These are phyloP conservation scores for Candida suzukii DNA, from an alignment of 805 yeast genomes.

Conservation along the genomic window DNA sequence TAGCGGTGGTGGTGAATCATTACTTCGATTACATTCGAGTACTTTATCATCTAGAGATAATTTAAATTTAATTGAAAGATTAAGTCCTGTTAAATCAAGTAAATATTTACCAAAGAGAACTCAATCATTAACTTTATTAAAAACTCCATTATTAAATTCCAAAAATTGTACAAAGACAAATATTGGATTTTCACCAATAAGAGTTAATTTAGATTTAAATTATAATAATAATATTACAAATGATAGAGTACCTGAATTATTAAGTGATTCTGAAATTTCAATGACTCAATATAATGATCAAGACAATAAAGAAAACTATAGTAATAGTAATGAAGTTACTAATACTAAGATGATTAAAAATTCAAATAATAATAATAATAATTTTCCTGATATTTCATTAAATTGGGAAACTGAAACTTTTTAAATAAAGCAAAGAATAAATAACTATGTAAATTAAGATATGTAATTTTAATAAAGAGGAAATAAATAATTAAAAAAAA, in stretches of 20 bases:
- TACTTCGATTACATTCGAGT: neutral
- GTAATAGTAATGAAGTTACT: too few relatives aligned
- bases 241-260: neutral
- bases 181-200: neutral
- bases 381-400: conserved; percentile 7
- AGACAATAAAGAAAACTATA: neutral
- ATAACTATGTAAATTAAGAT: neutral
- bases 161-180: neutral
- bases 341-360: neutral
- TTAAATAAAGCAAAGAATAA: conserved; percentile 1
- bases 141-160: neutral
- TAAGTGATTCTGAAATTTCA: conserved; percentile 3
- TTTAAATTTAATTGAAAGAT: neutral
- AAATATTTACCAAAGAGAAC: neutral
- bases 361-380: neutral
- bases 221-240: neutral
- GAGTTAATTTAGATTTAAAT: neutral
- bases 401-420: conserved; percentile 17
- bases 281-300: neutral
- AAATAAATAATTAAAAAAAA: too few relatives aligned
- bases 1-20: too few relatives aligned
- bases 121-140: neutral
- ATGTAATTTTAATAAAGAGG: neutral
- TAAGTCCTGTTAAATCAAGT: neutral
- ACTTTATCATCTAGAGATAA: neutral